Evolutionary conservation across 2,329 filamentous ascomycete genomes (phyloP).

Genomic region (Didymella pomorum): DNA sequence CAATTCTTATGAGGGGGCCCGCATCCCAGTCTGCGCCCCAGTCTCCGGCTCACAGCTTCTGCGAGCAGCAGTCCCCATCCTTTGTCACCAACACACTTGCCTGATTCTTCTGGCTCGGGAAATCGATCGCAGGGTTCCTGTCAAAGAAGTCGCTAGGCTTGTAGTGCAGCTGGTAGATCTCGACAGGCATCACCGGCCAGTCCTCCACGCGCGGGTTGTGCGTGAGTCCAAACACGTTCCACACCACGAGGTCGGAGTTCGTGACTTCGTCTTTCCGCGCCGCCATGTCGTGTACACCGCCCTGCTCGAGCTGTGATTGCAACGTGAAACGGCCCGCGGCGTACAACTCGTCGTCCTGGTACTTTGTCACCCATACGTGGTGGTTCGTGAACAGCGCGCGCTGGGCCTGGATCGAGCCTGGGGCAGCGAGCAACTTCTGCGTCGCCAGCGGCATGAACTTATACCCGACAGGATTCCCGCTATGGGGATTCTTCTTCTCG

Average conservation of each 20-base stretch:
- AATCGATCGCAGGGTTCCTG: constrained; percentile 62
- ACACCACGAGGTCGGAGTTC: constrained; percentile 60
- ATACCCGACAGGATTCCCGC: constrained; percentile 57
- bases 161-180: constrained; percentile 58
- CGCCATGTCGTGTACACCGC: constrained; percentile 56
- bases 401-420: constrained; percentile 55
- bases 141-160: constrained; percentile 64
- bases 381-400: constrained; percentile 60
- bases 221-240: constrained; percentile 60
- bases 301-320: constrained; percentile 55
- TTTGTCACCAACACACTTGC: constrained; percentile 40
- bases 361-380: constrained; percentile 64
- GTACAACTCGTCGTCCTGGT: constrained; percentile 61
- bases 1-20: not conserved
- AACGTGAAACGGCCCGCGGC: constrained; percentile 59
- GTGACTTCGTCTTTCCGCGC: constrained; percentile 53
- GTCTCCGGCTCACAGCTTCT: constrained; percentile 24
- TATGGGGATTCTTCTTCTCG: constrained; percentile 54
- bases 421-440: constrained; percentile 60
- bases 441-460: constrained; percentile 58
- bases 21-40: not conserved
- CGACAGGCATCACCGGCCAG: constrained; percentile 61
- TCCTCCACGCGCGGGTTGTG: constrained; percentile 61
- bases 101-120: constrained; percentile 52
- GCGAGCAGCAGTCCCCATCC: constrained; percentile 35